Percentiles rank a stretch among this genome's conserved stretches.
Conservation (phyloP, 805 yeast genomes). For the Ogataea ganodermae region DNA sequence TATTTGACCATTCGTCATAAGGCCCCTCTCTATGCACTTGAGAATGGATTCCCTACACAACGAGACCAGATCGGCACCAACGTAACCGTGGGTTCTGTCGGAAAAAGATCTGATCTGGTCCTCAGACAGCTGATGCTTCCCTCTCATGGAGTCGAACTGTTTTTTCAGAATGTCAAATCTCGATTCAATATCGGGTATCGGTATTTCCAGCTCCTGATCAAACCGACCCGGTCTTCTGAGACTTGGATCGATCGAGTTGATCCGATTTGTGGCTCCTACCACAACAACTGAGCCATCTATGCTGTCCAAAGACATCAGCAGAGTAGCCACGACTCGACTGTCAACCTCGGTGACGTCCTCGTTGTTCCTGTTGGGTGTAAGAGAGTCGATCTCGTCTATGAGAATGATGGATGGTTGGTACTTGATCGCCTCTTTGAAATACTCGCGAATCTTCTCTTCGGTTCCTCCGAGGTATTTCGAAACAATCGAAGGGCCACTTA, state of each 20-base stretch:
- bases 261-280: conserved; percentile 92
- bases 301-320: conserved; percentile 80
- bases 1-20: conserved; percentile 27
- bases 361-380: conserved; percentile 79
- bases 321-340: conserved; percentile 84
- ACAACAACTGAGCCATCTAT: conserved; percentile 66
- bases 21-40: conserved; percentile 70
- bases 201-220: conserved; percentile 89
- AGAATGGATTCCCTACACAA: conserved; percentile 86
- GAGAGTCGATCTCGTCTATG: conserved; percentile 91
- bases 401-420: conserved; percentile 88
- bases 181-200: conserved; percentile 86
- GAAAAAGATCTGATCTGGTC: conserved; percentile 68
- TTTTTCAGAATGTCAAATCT: conserved; percentile 70
- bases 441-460: conserved; percentile 77
- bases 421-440: conserved; percentile 80
- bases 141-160: conserved; percentile 57
- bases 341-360: conserved; percentile 93
- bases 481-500: conserved; percentile 89
- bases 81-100: conserved; percentile 89
- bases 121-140: conserved; percentile 47
- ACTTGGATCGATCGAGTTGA: conserved; percentile 88
- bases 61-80: conserved; percentile 93
- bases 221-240: conserved; percentile 90
- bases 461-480: conserved; percentile 95